Evolutionary conservation across 2,329 filamentous ascomycete genomes (phyloP), one percentile per base, ranked within the genome.

Genomic region (Trichoderma sp.): DNA sequence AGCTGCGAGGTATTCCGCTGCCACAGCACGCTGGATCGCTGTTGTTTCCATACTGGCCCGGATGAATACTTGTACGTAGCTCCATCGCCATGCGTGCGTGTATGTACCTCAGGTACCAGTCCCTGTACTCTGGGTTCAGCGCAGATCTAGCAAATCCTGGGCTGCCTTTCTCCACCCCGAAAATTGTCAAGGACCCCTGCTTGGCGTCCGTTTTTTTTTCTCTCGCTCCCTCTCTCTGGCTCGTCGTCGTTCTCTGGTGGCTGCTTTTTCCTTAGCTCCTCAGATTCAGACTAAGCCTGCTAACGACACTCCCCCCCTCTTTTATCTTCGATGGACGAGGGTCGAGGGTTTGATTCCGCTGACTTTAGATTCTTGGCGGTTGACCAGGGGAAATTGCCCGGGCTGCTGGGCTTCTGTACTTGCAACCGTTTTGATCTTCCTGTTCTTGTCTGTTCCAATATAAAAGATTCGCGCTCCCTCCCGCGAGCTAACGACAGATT

Each of bases 361-460:
- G 29, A 19, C 3, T 27, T 33, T 19, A 57, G 53, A 31, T 57
- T 57, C 27, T 57, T 55, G 24, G 52, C 52, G 53, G 53, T 63
- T 11, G 49, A 53, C 61, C 52, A 56, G 53, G 53, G 52, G 62
- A 65, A 65, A 65, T 64, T 64, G 62, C 62, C 57, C 60, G 47
- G 47, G 29, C 29, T 62, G 59, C 40, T 43, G 40, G 40, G 40
- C 40, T 43, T 43, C 5, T 43, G 40, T 35, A 14, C 33, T 13
- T 35, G 13, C 33, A 35, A 35, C 53, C 24, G 47, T 21, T 24
- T 31, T 65, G 62, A 43, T 64, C 33, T 8, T 29, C 35, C 27
- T 19, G 8, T 14, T 43, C 16, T 40, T 29, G 47, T 27, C 21
- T 55, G 33, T 64, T 33, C 33, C 33, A 33, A 33, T 64, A 64